phyloP scores from a whole-genome alignment of 768 basidiomycete species.

The Boletus reticulatus region DNA sequence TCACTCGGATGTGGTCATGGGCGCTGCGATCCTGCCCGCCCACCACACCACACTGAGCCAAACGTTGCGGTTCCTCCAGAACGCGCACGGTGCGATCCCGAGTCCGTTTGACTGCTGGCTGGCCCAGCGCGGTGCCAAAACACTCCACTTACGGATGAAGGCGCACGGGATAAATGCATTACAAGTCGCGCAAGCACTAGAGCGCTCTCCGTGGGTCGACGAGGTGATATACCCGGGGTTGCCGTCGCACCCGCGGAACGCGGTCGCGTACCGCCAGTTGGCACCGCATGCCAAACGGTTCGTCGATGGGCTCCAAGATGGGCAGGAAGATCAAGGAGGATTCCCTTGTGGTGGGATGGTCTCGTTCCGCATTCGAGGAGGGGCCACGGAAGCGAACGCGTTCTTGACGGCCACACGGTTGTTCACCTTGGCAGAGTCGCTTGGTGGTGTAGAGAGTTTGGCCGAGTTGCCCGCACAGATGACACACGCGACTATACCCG shows the following conservation, averaged over 20 bases:
- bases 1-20: constrained; percentile 92
- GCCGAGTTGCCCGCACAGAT: constrained; percentile 85
- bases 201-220: constrained; percentile 57
- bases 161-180: constrained; percentile 85
- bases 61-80: constrained; percentile 83
- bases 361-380: constrained; percentile 60
- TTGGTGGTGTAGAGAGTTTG: constrained; percentile 91
- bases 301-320: constrained; percentile 39
- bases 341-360: constrained; percentile 95
- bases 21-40: constrained; percentile 69
- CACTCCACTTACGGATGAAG: constrained; percentile 84
- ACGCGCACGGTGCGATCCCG: constrained; percentile 82
- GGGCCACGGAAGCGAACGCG: constrained; percentile 51
- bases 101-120: constrained; percentile 89
- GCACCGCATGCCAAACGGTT: constrained; percentile 70
- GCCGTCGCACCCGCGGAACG: constrained; percentile 60
- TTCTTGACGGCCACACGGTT: constrained; percentile 67
- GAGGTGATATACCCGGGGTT: constrained; percentile 88
- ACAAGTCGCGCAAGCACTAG: constrained; percentile 62
- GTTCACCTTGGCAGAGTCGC: constrained; percentile 81
- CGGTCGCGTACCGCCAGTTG: constrained; percentile 59
- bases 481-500: constrained; percentile 82
- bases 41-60: constrained; percentile 46
- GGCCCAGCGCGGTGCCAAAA: constrained; percentile 88
- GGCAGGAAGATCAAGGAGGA: constrained; percentile 39